These are phyloP conservation scores for Suillus discolor DNA, from an alignment of 768 basidiomycete genomes.

Conservation along the genomic window DNA sequence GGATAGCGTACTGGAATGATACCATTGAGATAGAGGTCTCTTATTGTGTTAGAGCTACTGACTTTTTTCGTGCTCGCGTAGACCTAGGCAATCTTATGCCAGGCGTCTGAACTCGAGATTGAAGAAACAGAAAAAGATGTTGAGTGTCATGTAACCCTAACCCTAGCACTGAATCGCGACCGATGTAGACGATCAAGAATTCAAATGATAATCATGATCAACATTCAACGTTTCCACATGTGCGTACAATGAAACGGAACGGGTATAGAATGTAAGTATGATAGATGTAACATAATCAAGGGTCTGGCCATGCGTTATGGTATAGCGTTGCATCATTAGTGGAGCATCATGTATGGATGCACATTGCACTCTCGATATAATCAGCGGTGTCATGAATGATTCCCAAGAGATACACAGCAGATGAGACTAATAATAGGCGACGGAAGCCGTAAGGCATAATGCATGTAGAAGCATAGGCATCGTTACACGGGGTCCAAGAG, in stretches of 20 bases:
- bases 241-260: not conserved
- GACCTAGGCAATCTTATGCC: not conserved
- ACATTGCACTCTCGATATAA: not conserved
- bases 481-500: not conserved
- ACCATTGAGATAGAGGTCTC: slow-evolving; percentile 48
- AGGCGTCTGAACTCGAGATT: not conserved
- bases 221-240: not conserved
- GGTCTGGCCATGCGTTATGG: not conserved
- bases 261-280: not conserved
- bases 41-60: not conserved
- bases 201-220: not conserved
- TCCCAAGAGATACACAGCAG: not conserved
- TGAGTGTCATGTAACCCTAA: not conserved
- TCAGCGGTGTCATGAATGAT: not conserved
- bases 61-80: not conserved
- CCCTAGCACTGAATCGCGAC: not conserved
- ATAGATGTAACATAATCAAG: not conserved
- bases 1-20: slow-evolving; percentile 63
- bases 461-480: not conserved
- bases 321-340: not conserved
- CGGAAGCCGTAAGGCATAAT: not conserved
- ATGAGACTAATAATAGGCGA: not conserved
- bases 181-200: not conserved
- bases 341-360: not conserved
- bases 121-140: not conserved